These are phyloP conservation scores for Canariomyces notabilis DNA, from an alignment of 2,329 filamentous ascomycete genomes.

Conservation along the genomic window DNA sequence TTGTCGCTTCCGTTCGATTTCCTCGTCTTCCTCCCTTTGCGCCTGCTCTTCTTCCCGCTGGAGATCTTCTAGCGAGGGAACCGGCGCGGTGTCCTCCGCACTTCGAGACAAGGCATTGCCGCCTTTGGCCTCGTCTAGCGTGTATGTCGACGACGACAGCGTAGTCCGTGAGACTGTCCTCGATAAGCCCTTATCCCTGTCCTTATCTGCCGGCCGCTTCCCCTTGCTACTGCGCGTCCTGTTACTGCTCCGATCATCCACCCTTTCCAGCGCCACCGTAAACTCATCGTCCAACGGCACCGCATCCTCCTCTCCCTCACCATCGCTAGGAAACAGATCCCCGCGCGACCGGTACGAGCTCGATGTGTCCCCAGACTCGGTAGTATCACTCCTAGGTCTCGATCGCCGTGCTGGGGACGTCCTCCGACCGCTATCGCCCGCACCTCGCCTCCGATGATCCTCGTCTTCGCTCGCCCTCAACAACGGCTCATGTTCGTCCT, in stretches of 20 bases:
- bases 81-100: slow-evolving; percentile 18
- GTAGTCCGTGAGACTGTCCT: slow-evolving; percentile 57
- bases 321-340: slow-evolving; percentile 85
- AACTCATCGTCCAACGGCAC: slow-evolving; percentile 92
- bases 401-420: slow-evolving; percentile 26
- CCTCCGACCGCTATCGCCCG: slow-evolving; percentile 11
- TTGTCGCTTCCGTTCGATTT: slow-evolving; percentile 47
- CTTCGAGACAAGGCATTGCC: slow-evolving; percentile 15
- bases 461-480: slow-evolving; percentile 49
- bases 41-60: slow-evolving; percentile 49
- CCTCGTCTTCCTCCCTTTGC: slow-evolving; percentile 47
- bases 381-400: slow-evolving; percentile 70
- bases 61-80: slow-evolving; percentile 48
- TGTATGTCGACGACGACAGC: slow-evolving; percentile 43
- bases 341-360: slow-evolving; percentile 84
- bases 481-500: slow-evolving; percentile 62
- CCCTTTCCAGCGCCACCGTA: slow-evolving; percentile 71
- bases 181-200: slow-evolving; percentile 33
- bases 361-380: slow-evolving; percentile 72
- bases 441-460: slow-evolving; percentile 39
- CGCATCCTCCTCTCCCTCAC: slow-evolving; percentile 82
- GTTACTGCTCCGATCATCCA: slow-evolving; percentile 67
- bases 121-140: slow-evolving; percentile 19
- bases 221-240: slow-evolving; percentile 58
- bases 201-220: slow-evolving; percentile 41